Percentiles rank a stretch among this genome's conserved stretches.
phyloP scores from a whole-genome alignment of 176 grass and related monocot genomes.

The Pharus latifolius region DNA sequence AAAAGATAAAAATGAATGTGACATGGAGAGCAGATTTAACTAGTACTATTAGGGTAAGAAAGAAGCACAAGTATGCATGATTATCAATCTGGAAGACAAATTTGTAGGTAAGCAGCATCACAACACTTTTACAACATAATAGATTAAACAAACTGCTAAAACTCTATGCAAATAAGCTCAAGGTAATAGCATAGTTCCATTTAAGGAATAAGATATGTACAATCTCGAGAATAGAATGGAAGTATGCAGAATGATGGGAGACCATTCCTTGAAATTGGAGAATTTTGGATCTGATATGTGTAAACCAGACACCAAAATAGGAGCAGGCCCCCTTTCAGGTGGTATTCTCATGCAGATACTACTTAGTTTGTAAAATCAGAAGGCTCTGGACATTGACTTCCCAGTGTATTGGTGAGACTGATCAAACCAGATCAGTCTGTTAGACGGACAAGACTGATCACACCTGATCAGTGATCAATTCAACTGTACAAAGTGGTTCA shows the following conservation, averaged over 20 bases:
- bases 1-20: neutral
- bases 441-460: neutral
- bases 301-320: neutral
- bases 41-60: neutral
- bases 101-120: neutral
- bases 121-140: neutral
- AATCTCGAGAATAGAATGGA: neutral
- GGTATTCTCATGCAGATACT: neutral
- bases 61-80: neutral
- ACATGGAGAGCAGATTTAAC: constrained; percentile 2
- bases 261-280: neutral
- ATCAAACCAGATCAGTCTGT: neutral
- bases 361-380: neutral
- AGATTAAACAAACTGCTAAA: neutral
- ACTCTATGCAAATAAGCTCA: neutral
- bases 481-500: neutral
- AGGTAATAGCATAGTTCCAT: neutral
- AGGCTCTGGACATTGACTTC: too few species aligned
- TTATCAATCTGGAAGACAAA: neutral
- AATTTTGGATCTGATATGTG: neutral
- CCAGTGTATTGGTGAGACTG: neutral
- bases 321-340: neutral
- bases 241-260: neutral
- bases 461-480: neutral
- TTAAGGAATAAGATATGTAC: neutral